Evolutionary conservation across 495 filamentous ascomycete genomes (phyloP), one percentile per base, ranked within the genome.

Genomic region (Lichina pygmaea): DNA sequence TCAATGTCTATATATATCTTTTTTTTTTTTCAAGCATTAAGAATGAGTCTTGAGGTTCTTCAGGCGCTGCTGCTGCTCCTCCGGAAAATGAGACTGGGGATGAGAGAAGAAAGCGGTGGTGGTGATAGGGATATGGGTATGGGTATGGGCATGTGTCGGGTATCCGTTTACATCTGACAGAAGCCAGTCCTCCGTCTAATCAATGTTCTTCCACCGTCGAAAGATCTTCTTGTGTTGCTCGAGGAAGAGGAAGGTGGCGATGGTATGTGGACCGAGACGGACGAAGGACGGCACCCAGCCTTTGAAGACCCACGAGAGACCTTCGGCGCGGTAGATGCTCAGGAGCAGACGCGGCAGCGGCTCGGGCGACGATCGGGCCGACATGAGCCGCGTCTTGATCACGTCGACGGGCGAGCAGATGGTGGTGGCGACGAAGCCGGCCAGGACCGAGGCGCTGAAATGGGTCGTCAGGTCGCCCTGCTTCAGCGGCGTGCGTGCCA

Each of bases 211-310:
- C 6, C 48, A 24, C 15, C 15, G 41, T 34, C 64, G 51, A 51
- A 60, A 82, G 17, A 70, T 51, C 58, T 77, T 77, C 63, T 84
- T 83, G 56, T 86, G 82, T 52, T 91, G 78, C 58, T 97, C 89
- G 54, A 97, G 63, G 60, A 94, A 94, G 49, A 97, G 55, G 52
- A 97, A 94, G 8, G 91, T 95, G 48, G 79, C 76, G 54, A 95
- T 83, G 3, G 89, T 97, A 66, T 97, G 89, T 39, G 78, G 78
- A 24, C 77, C 91, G 47, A 97, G 55, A n/a, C 89, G 68, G 47
- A 93, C 74, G 57, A 97, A 97, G 54, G 82, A 89, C 8, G 89
- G 89, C 41, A 93, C 78, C 89, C 89, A 97, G n/a, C 89, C 89
- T 55, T 78, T 77, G 60, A 94, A 95, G 70, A 85, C 81, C 89